Percentiles rank a stretch among this genome's conserved stretches.
Evolutionary conservation across 2,329 filamentous ascomycete species (phyloP).

Genomic region (Macrophomina pseudophaseolina): DNA sequence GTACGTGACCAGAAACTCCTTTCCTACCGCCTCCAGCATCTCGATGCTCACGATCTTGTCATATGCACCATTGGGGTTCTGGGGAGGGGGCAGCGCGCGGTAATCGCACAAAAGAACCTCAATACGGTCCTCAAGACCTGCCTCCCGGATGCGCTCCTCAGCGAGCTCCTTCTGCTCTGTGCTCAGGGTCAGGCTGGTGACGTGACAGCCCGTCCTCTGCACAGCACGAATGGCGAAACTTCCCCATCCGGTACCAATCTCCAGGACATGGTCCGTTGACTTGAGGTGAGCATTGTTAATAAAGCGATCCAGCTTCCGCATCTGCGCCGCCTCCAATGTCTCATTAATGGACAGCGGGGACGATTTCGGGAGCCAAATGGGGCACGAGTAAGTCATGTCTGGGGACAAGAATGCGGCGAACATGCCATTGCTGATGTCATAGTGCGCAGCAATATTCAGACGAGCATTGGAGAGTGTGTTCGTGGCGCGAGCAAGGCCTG

Average conservation of each 20-base stretch:
- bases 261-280: constrained; percentile 69
- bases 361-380: constrained; percentile 63
- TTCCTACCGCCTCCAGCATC: constrained; percentile 77
- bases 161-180: constrained; percentile 72
- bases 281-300: constrained; percentile 70
- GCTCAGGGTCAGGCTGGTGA: constrained; percentile 72
- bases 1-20: constrained; percentile 70
- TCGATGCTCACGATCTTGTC: constrained; percentile 78
- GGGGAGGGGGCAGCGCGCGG: constrained; percentile 60
- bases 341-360: constrained; percentile 55
- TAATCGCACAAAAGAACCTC: constrained; percentile 73
- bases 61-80: constrained; percentile 53
- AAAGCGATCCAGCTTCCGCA: constrained; percentile 69
- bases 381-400: constrained; percentile 80
- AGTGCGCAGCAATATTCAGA: constrained; percentile 73
- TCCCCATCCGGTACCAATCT: constrained; percentile 79
- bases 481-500: constrained; percentile 55
- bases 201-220: constrained; percentile 66
- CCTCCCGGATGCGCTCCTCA: constrained; percentile 66
- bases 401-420: constrained; percentile 73
- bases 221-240: constrained; percentile 75
- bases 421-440: constrained; percentile 78
- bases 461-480: constrained; percentile 60
- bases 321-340: constrained; percentile 68
- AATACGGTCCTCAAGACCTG: constrained; percentile 65